Conservation (phyloP, 108 stramenopile genomes). For the Nitzschia sp. region DNA sequence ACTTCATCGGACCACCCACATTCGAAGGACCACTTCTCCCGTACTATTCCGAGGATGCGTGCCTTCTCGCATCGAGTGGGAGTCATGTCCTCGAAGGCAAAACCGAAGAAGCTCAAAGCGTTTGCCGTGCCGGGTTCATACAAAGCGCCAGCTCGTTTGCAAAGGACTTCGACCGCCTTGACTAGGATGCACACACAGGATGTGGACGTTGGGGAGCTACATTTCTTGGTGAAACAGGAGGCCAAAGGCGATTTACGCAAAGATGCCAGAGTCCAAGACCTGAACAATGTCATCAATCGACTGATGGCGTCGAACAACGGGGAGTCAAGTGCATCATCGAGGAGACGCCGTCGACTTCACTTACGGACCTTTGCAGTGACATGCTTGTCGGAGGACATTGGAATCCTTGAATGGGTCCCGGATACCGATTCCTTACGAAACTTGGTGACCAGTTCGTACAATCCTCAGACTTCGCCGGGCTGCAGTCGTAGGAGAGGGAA, state of each 20-base stretch:
- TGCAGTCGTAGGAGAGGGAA: constrained; percentile 57
- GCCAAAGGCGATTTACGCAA: constrained; percentile 97
- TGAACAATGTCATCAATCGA: constrained; percentile 96
- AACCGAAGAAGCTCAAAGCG: constrained; percentile 90
- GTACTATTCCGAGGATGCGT: constrained; percentile 79
- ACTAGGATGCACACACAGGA: neutral
- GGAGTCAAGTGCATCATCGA: constrained; percentile 26
- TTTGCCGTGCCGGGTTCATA: constrained; percentile 47
- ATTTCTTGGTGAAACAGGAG: constrained; percentile 98
- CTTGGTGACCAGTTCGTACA: constrained; percentile 76
- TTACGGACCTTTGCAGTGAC: constrained; percentile 97
- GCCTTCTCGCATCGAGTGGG: constrained; percentile 57
- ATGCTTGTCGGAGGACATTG: constrained; percentile 97
- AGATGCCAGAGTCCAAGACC: constrained; percentile 98
- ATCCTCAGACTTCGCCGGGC: constrained; percentile 67
- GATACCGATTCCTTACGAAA: constrained; percentile 86
- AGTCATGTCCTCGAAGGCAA: constrained; percentile 94
- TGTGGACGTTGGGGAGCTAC: constrained; percentile 76
- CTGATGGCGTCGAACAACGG: constrained; percentile 70
- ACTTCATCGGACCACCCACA: constrained; percentile 32
- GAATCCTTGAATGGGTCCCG: constrained; percentile 98
- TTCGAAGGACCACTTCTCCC: constrained; percentile 64
- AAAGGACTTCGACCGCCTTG: neutral
- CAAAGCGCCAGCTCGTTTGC: constrained; percentile 4
- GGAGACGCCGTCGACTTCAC: constrained; percentile 22